Evolutionary conservation across 1,139 yeast species (phyloP), one percentile per base, ranked within the genome.

Genomic region (Saccharomyces hybrid): DNA sequence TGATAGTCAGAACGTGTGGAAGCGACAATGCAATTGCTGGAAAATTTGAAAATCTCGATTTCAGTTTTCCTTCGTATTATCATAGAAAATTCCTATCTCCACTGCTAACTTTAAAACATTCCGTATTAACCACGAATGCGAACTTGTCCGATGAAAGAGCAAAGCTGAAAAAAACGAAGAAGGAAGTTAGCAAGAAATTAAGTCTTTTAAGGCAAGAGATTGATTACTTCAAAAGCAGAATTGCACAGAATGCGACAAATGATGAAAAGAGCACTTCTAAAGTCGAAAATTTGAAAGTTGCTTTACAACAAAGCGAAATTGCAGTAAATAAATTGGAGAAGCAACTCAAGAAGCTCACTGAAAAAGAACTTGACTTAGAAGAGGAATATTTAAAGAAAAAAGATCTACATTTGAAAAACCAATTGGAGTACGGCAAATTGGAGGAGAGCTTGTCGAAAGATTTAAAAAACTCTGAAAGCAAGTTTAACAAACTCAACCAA

Each of bases 71-170:
- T 8, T 66, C 70, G 4, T 66, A 66, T 51, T 67, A 67, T 50
- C 70, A 68, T 50, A 64, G 71, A 57, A 69, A 68, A 52, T 70
- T 71, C 50, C 57, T 69, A 46, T 71, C 87, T 0, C 82, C 88
- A 1, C 62, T 83, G 52, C 72, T 77, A 23, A 84, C 90, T 0
- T 73, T 86, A 48, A 85, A 83, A 63, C 79, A 79, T 52, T 82
- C 88, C 51, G 79, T 86, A 51, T 72, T 78, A 38, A 80, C 89
- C 0, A 81, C 88, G 0, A 78, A 82, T 59, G 79, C 79, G 28
- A 80, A 79, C 54, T 71, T 84, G 54, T 74, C 75, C 32, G 75
- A 77, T 49, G 80, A 81, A 56, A 79, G 78, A 61, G 58, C 72
- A 3, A 79, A 78, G 57, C 66, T 81, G 61, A 84, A 81, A 67